phyloP scores from a whole-genome alignment of 768 basidiomycete genomes.

The Amanita pseudoporphyria region DNA sequence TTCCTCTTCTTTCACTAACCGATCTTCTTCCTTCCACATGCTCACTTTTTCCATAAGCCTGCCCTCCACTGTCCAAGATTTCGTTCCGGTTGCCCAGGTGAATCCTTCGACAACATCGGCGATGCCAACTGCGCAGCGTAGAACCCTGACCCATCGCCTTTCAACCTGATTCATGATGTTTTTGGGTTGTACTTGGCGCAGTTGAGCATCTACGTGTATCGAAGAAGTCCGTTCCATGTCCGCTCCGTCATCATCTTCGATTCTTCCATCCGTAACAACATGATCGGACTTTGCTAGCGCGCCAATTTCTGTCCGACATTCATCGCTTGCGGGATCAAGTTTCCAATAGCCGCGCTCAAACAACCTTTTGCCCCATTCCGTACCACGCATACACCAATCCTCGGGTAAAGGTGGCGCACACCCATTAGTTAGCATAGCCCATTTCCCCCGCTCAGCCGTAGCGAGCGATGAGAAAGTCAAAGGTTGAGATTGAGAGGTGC shows the following conservation, averaged over 20 bases:
- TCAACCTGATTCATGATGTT: conserved; percentile 28
- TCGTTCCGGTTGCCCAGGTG: conserved; percentile 47
- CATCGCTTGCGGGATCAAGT: conserved; percentile 36
- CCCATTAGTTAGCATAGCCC: conserved; percentile 60
- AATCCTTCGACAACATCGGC: conserved; percentile 70
- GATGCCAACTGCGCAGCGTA: conserved; percentile 60
- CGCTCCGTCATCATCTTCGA: conserved; percentile 68
- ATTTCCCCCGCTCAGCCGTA: conserved; percentile 33
- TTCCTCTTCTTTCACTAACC: conserved; percentile 59
- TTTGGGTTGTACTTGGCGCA: conserved; percentile 15
- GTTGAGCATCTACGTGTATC: conserved; percentile 16
- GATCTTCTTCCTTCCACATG: conserved; percentile 62
- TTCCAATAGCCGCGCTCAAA: conserved; percentile 97
- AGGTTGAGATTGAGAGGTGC: conserved; percentile 14
- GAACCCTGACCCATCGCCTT: conserved; percentile 67
- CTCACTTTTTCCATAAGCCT: conserved; percentile 57
- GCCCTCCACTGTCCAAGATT: conserved; percentile 58
- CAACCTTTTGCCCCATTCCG: conserved; percentile 91
- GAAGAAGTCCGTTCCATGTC: conserved; percentile 15
- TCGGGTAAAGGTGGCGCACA: conserved; percentile 73
- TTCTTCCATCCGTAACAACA: conserved; percentile 59
- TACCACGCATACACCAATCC: conserved; percentile 92
- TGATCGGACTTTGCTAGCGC: conserved; percentile 57
- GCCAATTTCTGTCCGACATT: conserved; percentile 63
- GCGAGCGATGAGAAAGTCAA: conserved; percentile 3